phyloP scores from a whole-genome alignment of 805 yeast genomes.

The Isabelozyma gotoi region DNA sequence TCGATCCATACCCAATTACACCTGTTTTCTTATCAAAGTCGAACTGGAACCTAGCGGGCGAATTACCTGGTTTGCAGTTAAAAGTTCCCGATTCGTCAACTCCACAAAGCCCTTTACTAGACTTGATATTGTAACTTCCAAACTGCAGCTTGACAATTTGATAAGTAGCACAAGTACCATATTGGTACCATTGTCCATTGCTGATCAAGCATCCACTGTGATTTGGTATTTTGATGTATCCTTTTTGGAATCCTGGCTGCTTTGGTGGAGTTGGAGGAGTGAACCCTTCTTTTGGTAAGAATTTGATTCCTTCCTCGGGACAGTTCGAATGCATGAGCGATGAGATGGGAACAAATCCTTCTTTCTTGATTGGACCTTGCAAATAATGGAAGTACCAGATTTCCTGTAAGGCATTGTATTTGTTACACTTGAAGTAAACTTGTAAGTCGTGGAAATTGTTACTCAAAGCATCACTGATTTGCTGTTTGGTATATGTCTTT shows the following conservation, averaged over 20 bases:
- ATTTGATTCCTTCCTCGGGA: constrained; percentile 66
- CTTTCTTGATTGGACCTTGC: constrained; percentile 69
- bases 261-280: constrained; percentile 22
- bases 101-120: constrained; percentile 77
- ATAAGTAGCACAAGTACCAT: constrained; percentile 85
- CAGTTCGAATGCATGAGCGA: constrained; percentile 59
- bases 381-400: constrained; percentile 84
- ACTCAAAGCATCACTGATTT: constrained; percentile 32
- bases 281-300: constrained; percentile 59
- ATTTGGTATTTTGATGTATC: constrained; percentile 46
- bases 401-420: constrained; percentile 49
- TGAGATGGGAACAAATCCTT: constrained; percentile 62
- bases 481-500: constrained; percentile 29
- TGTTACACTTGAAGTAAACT: constrained; percentile 37
- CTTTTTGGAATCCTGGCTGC: constrained; percentile 14
- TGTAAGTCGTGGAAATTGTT: constrained; percentile 27
- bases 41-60: constrained; percentile 46
- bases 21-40: constrained; percentile 47
- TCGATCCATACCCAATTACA: constrained; percentile 61
- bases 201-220: constrained; percentile 78
- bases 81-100: constrained; percentile 23
- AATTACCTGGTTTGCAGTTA: constrained; percentile 16
- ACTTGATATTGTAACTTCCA: constrained; percentile 70
- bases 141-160: constrained; percentile 53
- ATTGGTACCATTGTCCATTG: constrained; percentile 79